Base-by-base conservation (phyloP, 805 yeast species). In the Starmerella kuoi region DNA sequence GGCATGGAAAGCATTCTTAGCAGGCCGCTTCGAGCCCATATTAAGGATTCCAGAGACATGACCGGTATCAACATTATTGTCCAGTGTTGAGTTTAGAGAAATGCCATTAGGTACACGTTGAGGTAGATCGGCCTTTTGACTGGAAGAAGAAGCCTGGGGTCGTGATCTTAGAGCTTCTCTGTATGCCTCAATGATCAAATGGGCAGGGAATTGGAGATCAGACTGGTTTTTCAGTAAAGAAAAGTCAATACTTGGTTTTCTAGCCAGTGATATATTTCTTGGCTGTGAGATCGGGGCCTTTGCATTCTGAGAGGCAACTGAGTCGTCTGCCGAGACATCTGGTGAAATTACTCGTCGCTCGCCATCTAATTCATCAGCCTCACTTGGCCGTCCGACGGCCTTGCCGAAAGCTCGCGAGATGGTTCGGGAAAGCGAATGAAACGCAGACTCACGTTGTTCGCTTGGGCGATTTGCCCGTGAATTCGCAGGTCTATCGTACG, bases 101-200 rank as follows among this genome's bases (percentile, higher is more conserved):
- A 9, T 9, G 12, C 14, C 14, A 11, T 9, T 11, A 11, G 14
- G 9, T 14, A 11, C 12, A 9, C 14, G 12, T 9, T 11, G 9
- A 25, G 28, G 28, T 25, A 11, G 12, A 14, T 25, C 14, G 14
- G 28, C 28, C 12, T 9, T 11, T 25, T 25, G 28, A 25, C 12
- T 25, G n/a, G n/a, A n/a, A 25, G 28, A 14, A 14, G 28, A 25
- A 14, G 28, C 18, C 28, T 21, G 17, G 14, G 32, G 22, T 12
- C 43, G 43, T 18, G 21, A 9, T 22, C 17, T 31, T 25, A 47
- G 31, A 4, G 50, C 50, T n/a, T 37, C 37, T 8, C 50, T 20
- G 23, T 47, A 47, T 11, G 43, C 46, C 18, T 41, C 40, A 9
- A 46, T 36, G 6, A 46, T 39, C 31, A 41, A 25, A 21, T 31